Conservation (phyloP, 2,329 filamentous ascomycete genomes). For the Fusarium secorum region DNA sequence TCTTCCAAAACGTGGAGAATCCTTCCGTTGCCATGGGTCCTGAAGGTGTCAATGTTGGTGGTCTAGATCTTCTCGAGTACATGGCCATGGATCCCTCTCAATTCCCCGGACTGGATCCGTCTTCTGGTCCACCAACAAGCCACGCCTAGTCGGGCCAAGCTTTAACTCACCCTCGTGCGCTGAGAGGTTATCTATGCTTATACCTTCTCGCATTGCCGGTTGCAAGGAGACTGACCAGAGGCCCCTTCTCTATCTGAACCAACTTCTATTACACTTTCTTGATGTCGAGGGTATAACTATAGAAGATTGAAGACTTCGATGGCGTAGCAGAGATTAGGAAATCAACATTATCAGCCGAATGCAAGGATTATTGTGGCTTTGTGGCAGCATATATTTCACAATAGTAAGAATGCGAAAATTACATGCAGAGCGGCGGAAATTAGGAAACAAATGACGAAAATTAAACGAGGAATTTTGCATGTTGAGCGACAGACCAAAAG, state of each 20-base stretch:
- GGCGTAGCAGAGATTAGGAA: not conserved
- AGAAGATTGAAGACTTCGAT: not conserved
- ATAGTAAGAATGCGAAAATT: not conserved
- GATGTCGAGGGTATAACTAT: not conserved
- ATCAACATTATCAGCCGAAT: not conserved
- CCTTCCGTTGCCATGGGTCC: slow-evolving; percentile 70
- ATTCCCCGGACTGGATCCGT: slow-evolving; percentile 48
- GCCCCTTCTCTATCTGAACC: not conserved
- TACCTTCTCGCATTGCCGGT: not conserved
- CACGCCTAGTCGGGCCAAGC: not conserved
- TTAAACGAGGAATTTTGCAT: not conserved
- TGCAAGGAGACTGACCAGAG: not conserved
- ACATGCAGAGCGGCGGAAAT: not conserved
- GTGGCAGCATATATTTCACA: not conserved
- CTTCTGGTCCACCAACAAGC: slow-evolving; percentile 37
- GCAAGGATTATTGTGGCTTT: not conserved
- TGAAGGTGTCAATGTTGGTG: slow-evolving; percentile 72
- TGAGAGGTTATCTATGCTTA: not conserved
- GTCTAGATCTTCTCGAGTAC: slow-evolving; percentile 71
- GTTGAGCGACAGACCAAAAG: not conserved
- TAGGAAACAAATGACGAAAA: not conserved
- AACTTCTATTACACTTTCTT: not conserved
- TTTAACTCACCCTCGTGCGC: not conserved
- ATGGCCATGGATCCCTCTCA: slow-evolving; percentile 67
- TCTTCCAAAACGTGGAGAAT: slow-evolving; percentile 71